These are phyloP conservation scores for Penstemon barbatus DNA, from an alignment of 257 asterid species.

Conservation along the genomic window DNA sequence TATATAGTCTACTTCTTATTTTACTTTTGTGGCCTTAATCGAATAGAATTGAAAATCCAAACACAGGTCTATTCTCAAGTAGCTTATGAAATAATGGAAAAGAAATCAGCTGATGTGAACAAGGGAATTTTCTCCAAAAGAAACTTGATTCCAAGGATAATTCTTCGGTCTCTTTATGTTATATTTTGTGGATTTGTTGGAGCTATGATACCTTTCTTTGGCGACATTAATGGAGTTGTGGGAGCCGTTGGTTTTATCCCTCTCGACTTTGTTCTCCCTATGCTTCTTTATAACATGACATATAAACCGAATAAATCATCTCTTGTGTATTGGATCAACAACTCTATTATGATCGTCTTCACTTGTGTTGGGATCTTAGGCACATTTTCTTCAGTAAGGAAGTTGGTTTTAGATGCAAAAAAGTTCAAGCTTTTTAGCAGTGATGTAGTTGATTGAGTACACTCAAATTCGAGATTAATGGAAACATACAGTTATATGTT, in stretches of 20 bases:
- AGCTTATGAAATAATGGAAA: constrained; percentile 93
- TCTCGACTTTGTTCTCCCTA: constrained; percentile 85
- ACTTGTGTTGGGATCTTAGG: constrained; percentile 83
- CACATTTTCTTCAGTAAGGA: constrained; percentile 72
- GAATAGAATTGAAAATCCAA: neutral
- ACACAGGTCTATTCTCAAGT: constrained; percentile 91
- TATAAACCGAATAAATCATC: constrained; percentile 63
- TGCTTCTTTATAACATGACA: constrained; percentile 90
- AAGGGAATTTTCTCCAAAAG: constrained; percentile 71
- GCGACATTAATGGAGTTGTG: constrained; percentile 78
- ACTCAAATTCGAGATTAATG: neutral
- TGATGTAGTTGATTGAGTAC: constrained; percentile 60
- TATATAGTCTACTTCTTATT: neutral
- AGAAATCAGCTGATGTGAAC: constrained; percentile 80
- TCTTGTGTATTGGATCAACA: constrained; percentile 58
- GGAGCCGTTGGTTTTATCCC: constrained; percentile 99
- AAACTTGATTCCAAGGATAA: constrained; percentile 78
- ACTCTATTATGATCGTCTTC: constrained; percentile 58
- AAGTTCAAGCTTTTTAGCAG: constrained; percentile 76
- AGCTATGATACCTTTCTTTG: constrained; percentile 96
- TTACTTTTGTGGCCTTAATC: too few relatives aligned
- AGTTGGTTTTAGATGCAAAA: constrained; percentile 71
- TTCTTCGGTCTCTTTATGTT: constrained; percentile 71
- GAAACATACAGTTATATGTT: neutral
- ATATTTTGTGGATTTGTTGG: constrained; percentile 75